These are phyloP conservation scores for Adansonia digitata DNA, from an alignment of 345 rosid genomes.

Conservation along the genomic window DNA sequence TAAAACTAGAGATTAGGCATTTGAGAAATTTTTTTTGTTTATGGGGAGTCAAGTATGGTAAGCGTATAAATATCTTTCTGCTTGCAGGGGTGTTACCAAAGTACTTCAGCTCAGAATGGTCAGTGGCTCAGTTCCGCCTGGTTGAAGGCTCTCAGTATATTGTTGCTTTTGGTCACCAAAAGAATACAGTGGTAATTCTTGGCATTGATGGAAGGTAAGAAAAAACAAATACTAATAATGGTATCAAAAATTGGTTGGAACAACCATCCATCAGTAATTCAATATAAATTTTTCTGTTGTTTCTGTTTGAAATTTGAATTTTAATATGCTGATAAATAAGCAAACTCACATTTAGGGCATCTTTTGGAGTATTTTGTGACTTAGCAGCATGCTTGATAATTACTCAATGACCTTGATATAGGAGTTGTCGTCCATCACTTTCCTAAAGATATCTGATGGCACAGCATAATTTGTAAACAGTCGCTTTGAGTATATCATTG, in stretches of 20 bases:
- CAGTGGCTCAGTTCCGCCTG: conserved; percentile 86
- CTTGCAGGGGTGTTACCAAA: conserved; percentile 82
- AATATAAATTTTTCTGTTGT: not conserved
- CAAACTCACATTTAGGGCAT: not conserved
- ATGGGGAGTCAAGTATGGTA: not conserved
- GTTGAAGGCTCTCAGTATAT: conserved; percentile 76
- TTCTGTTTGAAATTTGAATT: not conserved
- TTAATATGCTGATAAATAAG: not conserved
- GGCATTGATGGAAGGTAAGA: conserved; percentile 97
- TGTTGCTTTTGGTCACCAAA: conserved; percentile 89
- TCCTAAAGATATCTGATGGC: not conserved
- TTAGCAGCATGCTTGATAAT: not conserved
- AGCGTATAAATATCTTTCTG: not conserved
- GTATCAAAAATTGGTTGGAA: not conserved
- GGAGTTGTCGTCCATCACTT: not conserved
- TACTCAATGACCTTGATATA: not conserved
- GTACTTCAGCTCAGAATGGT: conserved; percentile 98
- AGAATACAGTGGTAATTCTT: conserved; percentile 81
- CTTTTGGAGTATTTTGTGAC: not conserved
- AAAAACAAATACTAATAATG: not conserved
- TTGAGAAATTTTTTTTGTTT: not conserved
- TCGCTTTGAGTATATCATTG: not conserved
- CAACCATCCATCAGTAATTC: not conserved
- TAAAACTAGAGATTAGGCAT: not conserved
- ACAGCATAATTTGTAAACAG: not conserved